Evolutionary conservation across 129 eudicot species (phyloP), one percentile per base, ranked within the genome.

Genomic region (Saussurea involucrata): DNA sequence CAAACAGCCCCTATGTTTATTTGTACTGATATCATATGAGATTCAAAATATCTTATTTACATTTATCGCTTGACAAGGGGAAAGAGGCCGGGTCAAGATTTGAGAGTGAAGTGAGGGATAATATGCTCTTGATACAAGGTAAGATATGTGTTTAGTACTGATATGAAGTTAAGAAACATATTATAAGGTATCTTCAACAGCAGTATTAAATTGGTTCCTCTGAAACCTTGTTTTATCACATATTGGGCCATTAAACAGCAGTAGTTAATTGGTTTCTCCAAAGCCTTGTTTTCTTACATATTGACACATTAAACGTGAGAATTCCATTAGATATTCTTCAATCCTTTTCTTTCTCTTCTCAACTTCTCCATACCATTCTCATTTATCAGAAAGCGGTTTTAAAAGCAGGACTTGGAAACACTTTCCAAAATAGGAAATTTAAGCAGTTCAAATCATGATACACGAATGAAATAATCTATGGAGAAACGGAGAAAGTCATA

Each of bases 401-500:
- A 44, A 32, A 76, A 46, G 55, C 42, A 77, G 24, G 77, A 71
- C 32, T 42, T 57, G 40, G 13, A 29, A 44, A 79, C 34, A 63
- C 77, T 28, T 71, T 55, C 32, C 63, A 21, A 17, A 20, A 69
- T 69, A 21, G 58, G 18, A 42, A 34, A 46, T 8, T 79, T 31
- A 72, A 44, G 37, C 25, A 20, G 71, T 64, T 79, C 5, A 63
- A 44, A 28, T 49, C 31, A 63, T 72, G 36, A 63, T 65, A 49
- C 73, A 72, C 34, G 40, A 40, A 71, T 49, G 24, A 67, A 57
- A 68, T 21, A 61, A 60, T 46, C 33, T n/a, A 49, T 31, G 42
- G 24, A 18, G 12, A 53, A 13, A 55, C 7, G 24, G 15, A 13
- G 31, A 37, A 74, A 76, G 63, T 17, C 90, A 81, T 83, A 91